Evolutionary conservation across 2,329 filamentous ascomycete species (phyloP).

Genomic region (Daldinia sp.): DNA sequence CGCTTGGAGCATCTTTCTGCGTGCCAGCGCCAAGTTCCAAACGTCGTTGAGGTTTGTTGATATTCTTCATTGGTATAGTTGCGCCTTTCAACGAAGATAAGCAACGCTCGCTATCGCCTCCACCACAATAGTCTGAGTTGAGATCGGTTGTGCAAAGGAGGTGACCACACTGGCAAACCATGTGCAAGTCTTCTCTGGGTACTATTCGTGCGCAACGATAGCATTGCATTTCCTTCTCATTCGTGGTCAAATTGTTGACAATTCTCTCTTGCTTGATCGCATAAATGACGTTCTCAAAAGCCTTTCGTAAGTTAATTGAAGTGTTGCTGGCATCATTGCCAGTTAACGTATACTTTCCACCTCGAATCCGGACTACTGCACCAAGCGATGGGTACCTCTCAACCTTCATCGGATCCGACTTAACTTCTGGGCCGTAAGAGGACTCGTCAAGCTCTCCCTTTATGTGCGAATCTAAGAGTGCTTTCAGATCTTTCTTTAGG

Average conservation of each 20-base stretch:
- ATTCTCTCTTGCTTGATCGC: constrained; percentile 27
- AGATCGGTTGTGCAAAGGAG: constrained; percentile 39
- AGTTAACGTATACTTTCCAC: constrained; percentile 36
- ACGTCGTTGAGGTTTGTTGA: constrained; percentile 7
- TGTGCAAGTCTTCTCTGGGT: constrained; percentile 7
- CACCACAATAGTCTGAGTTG: constrained; percentile 29
- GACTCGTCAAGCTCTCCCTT: not conserved
- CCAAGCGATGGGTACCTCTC: constrained; percentile 1
- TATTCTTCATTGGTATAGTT: constrained; percentile 10
- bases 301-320: constrained; percentile 28
- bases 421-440: not conserved
- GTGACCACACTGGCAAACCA: constrained; percentile 45
- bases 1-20: not conserved
- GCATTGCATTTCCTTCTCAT: not conserved
- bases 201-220: constrained; percentile 22
- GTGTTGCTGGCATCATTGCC: constrained; percentile 34
- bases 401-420: not conserved
- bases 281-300: constrained; percentile 26
- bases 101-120: constrained; percentile 8
- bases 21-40: not conserved
- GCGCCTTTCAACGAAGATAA: constrained; percentile 14
- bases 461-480: not conserved
- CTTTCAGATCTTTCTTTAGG: not conserved
- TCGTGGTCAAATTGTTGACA: constrained; percentile 15
- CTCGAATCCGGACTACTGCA: constrained; percentile 3